Conservation (phyloP, 345 rosid genomes). For the Gossypioides kirkii region DNA sequence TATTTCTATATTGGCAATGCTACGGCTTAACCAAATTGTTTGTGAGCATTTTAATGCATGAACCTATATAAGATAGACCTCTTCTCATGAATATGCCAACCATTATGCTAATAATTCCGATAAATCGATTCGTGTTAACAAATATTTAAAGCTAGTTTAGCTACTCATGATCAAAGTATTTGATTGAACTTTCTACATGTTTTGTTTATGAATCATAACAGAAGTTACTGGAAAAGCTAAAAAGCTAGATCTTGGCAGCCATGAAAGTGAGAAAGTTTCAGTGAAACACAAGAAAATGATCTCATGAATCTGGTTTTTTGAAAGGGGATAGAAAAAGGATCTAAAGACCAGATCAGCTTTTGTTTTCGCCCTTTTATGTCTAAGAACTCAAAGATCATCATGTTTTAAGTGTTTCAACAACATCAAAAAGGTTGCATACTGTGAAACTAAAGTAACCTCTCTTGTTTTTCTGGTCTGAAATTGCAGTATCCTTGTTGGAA, state of each 20-base stretch:
- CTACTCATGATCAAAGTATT: background rate
- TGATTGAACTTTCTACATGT: background rate
- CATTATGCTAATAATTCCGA: background rate
- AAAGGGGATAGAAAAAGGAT: background rate
- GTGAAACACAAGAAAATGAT: background rate
- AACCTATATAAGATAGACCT: background rate
- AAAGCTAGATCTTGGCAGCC: background rate
- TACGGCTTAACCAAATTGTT: background rate
- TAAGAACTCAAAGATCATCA: background rate
- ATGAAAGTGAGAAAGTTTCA: conserved; percentile 4
- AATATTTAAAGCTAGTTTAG: background rate
- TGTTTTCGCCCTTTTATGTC: background rate
- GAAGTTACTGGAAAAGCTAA: background rate
- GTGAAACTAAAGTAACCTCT: background rate
- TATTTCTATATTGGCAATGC: background rate
- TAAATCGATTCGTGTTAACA: background rate
- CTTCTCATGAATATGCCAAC: background rate
- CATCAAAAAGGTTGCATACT: background rate
- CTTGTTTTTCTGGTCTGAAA: background rate
- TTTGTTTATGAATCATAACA: background rate
- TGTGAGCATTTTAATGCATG: background rate
- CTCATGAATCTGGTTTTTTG: background rate
- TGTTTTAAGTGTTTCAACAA: conserved; percentile 1
- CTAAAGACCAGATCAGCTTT: background rate
- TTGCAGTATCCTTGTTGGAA: conserved; percentile 2